Evolutionary conservation across 2,329 filamentous ascomycete species (phyloP).

Genomic region (Pyricularia sp.): DNA sequence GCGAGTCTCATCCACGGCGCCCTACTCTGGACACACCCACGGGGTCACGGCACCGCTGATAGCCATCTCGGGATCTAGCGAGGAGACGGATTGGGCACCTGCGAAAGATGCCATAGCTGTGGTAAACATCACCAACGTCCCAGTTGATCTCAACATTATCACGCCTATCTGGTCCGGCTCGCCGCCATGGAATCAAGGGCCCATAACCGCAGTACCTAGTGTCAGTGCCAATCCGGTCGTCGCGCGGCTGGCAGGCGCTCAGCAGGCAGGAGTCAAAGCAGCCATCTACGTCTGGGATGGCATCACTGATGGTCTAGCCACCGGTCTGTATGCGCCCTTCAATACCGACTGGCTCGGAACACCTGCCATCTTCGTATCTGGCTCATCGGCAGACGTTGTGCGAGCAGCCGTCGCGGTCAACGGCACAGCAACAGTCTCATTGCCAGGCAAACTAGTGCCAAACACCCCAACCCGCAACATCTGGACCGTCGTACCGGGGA

Average conservation of each 20-base stretch:
- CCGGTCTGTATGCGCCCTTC: constrained; percentile 4
- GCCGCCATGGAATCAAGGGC: background rate
- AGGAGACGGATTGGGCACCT: background rate
- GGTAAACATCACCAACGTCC: background rate
- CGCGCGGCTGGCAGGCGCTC: background rate
- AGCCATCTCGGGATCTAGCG: background rate
- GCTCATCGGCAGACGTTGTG: background rate
- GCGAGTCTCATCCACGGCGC: background rate
- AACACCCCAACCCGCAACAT: background rate
- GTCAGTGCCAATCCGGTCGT: background rate
- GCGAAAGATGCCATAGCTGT: background rate
- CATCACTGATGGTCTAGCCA: background rate
- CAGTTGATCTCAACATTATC: background rate
- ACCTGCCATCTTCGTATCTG: background rate
- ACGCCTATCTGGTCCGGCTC: constrained; percentile 1
- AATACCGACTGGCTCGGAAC: background rate
- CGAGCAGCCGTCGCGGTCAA: background rate
- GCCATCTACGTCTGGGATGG: constrained; percentile 3
- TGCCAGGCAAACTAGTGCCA: background rate
- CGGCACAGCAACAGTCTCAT: background rate
- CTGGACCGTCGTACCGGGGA: constrained; percentile 2
- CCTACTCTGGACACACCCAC: constrained; percentile 1
- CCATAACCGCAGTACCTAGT: background rate
- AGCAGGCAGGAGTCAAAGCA: background rate
- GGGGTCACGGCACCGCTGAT: background rate